Percentiles rank a stretch among this genome's conserved stretches.
phyloP scores from a whole-genome alignment of 2,329 filamentous ascomycete genomes.

The Huntiella savannae region DNA sequence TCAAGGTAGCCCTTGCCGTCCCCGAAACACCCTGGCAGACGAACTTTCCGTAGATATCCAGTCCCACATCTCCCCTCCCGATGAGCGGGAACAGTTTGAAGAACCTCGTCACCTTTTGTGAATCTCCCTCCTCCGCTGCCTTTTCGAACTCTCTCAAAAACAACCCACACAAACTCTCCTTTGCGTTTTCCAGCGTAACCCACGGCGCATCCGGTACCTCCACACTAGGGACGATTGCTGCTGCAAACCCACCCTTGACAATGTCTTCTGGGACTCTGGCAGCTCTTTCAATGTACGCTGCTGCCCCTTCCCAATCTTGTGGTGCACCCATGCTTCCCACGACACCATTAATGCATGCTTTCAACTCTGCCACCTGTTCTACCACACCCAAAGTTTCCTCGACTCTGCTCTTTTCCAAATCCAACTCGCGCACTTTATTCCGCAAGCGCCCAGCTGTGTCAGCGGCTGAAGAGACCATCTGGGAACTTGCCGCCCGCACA shows the following conservation, averaged over 20 bases:
- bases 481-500: constrained; percentile 66
- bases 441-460: constrained; percentile 73
- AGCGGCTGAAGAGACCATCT: constrained; percentile 75
- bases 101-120: constrained; percentile 77
- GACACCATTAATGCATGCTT: constrained; percentile 86
- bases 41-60: constrained; percentile 90
- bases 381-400: constrained; percentile 81
- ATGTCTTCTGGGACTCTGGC: constrained; percentile 65
- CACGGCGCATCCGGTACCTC: constrained; percentile 86
- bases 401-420: constrained; percentile 79
- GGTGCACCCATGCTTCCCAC: constrained; percentile 92
- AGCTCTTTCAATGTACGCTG: constrained; percentile 70
- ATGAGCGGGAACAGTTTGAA: constrained; percentile 97
- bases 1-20: constrained; percentile 62
- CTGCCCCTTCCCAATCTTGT: constrained; percentile 96
- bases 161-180: constrained; percentile 72
- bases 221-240: constrained; percentile 81
- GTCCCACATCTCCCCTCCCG: constrained; percentile 65
- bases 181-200: constrained; percentile 68
- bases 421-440: constrained; percentile 67
- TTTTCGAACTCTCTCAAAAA: constrained; percentile 92
- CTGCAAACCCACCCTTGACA: constrained; percentile 67
- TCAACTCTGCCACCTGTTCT: constrained; percentile 90
- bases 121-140: constrained; percentile 72
- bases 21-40: constrained; percentile 88